Evolutionary conservation across 768 basidiomycete genomes (phyloP).

Genomic region (Pleurotus tuber-regium): DNA sequence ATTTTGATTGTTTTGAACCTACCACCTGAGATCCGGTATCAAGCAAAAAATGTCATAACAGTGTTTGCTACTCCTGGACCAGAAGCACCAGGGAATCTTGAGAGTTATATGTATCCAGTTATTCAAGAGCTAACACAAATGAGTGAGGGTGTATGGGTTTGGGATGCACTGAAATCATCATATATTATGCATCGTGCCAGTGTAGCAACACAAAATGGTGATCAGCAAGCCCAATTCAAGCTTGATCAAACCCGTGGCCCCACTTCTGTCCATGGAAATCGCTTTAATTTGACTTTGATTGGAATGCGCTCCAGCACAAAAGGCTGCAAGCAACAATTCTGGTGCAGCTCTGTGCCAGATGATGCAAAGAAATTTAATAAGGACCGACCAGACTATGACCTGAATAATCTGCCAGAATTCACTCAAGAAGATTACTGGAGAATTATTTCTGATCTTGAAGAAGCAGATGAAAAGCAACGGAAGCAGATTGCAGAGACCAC

Average conservation of each 20-base stretch:
- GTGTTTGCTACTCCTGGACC: constrained; percentile 26
- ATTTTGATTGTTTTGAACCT: constrained; percentile 22
- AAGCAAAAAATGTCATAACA: constrained; percentile 18
- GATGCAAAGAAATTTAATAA: constrained; percentile 21
- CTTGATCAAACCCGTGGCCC: constrained; percentile 28
- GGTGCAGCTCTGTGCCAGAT: constrained; percentile 21
- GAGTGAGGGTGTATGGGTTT: constrained; percentile 30
- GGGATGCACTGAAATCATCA: constrained; percentile 25
- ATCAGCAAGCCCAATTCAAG: constrained; percentile 32
- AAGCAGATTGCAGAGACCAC: constrained; percentile 20
- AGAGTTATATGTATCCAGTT: constrained; percentile 21
- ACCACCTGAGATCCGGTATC: constrained; percentile 19
- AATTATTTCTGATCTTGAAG: constrained; percentile 17
- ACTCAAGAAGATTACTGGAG: constrained; percentile 23
- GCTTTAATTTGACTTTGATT: constrained; percentile 21
- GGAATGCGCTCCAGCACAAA: constrained; percentile 21
- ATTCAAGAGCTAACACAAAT: constrained; percentile 26
- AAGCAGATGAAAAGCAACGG: constrained; percentile 14
- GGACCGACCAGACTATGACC: constrained; percentile 19
- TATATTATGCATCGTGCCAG: constrained; percentile 21
- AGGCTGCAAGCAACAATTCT: constrained; percentile 26
- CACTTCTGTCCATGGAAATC: constrained; percentile 26
- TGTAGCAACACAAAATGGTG: constrained; percentile 23
- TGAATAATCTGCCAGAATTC: constrained; percentile 21
- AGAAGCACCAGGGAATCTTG: constrained; percentile 24